Evolutionary conservation across 2,329 filamentous ascomycete genomes (phyloP).

Genomic region (Bipolaris victoriae): DNA sequence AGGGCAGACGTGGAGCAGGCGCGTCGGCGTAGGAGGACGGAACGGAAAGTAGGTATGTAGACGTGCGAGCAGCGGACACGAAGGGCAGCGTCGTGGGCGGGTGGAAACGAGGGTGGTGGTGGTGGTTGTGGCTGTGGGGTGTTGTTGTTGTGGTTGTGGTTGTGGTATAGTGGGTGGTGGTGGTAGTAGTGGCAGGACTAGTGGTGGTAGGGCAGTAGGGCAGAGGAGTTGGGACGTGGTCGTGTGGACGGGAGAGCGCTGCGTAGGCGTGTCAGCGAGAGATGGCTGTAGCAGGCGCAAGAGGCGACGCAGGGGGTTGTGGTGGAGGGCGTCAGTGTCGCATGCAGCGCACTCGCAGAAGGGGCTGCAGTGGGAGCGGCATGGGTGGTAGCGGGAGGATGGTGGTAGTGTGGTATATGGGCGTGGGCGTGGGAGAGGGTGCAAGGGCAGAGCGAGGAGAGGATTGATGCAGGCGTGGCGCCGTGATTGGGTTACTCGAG

Average conservation of each 20-base stretch:
- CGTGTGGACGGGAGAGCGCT: too few relatives aligned
- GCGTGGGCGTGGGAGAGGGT: conserved; percentile 1
- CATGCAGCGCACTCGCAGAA: conserved; percentile 42
- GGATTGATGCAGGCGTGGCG: conserved; percentile 14
- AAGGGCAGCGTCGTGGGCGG: conserved; percentile 1
- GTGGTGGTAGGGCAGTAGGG: too few relatives aligned
- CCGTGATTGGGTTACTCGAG: conserved; percentile 16
- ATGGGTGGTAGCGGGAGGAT: conserved; percentile 20
- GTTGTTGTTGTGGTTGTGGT: neutral
- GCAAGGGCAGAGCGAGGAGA: conserved; percentile 16
- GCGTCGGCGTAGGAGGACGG: neutral
- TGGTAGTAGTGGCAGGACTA: neutral
- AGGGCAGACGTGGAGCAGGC: conserved; percentile 5
- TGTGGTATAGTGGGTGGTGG: neutral
- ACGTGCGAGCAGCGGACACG: conserved; percentile 2
- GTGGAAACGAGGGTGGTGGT: conserved; percentile 1
- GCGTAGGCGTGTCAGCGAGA: too few relatives aligned
- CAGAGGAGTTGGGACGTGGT: too few relatives aligned
- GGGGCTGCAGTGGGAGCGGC: conserved; percentile 36
- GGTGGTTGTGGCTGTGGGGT: neutral
- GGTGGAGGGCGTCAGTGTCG: conserved; percentile 39
- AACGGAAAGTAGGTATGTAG: conserved; percentile 1
- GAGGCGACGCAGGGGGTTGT: conserved; percentile 22
- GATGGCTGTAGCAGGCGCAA: neutral
- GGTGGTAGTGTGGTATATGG: neutral